These are phyloP conservation scores for Solanum chiquidenum DNA, from an alignment of 257 asterid genomes.

Conservation along the genomic window DNA sequence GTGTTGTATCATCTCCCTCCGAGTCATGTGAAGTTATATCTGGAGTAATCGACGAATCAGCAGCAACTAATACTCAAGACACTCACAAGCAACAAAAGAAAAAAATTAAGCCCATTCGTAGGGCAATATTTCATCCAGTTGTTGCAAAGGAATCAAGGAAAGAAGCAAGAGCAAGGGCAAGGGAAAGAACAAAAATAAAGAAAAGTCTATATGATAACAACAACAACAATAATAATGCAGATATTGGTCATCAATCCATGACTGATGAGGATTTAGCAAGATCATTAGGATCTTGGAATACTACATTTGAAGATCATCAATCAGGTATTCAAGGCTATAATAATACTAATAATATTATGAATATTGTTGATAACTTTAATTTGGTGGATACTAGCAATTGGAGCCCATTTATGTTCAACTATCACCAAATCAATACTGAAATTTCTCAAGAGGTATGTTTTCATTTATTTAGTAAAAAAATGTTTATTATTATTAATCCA, in stretches of 20 bases:
- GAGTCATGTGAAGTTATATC: slow-evolving; percentile 20
- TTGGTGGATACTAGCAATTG: slow-evolving; percentile 16
- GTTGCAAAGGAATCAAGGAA: slow-evolving; percentile 46
- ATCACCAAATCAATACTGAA: slow-evolving; percentile 9
- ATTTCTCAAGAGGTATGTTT: slow-evolving; percentile 9
- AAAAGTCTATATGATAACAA: slow-evolving; percentile 6
- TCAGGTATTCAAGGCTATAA: background rate
- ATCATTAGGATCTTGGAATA: background rate
- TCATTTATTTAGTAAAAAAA: too few relatives aligned
- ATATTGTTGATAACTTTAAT: background rate
- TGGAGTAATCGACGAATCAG: slow-evolving; percentile 13
- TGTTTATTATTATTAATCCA: background rate
- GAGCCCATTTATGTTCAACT: slow-evolving; percentile 9
- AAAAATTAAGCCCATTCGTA: slow-evolving; percentile 9
- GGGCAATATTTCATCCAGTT: background rate
- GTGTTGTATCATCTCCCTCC: slow-evolving; percentile 15
- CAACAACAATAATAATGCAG: background rate
- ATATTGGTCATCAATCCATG: background rate
- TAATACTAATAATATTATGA: background rate
- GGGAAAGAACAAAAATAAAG: slow-evolving; percentile 55
- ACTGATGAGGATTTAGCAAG: background rate
- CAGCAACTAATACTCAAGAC: background rate
- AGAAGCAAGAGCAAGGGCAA: slow-evolving; percentile 65
- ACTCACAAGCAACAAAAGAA: background rate
- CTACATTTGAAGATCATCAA: slow-evolving; percentile 2